A percentile compares a stretch with the other conserved stretches of the same genome.
These are phyloP conservation scores for Globisporangium sylvaticum DNA, from an alignment of 352 stramenopile species.

Conservation along the genomic window DNA sequence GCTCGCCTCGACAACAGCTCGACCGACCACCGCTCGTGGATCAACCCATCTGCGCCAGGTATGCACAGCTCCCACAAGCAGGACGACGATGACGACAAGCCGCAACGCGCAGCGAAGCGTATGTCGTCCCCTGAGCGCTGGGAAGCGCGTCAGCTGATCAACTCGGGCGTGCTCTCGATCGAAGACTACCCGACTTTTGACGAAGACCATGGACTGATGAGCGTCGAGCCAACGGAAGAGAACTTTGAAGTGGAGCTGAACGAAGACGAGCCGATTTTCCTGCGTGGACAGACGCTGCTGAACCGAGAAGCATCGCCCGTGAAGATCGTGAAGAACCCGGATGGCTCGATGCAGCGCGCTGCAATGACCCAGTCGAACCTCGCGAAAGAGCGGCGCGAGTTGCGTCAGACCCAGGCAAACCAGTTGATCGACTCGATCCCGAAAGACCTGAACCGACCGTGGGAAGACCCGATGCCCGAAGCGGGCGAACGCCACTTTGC, in stretches of 20 bases:
- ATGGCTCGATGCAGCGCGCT: conserved; percentile 96
- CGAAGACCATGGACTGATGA: conserved; percentile 88
- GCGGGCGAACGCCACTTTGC: conserved; percentile 97
- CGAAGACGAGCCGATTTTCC: conserved; percentile 96
- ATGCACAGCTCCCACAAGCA: conserved; percentile 61
- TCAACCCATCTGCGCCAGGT: conserved; percentile 81
- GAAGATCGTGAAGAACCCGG: conserved; percentile 99
- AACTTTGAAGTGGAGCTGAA: conserved; percentile 95
- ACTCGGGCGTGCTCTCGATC: conserved; percentile 96
- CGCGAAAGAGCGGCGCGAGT: conserved; percentile 96
- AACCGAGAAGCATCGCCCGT: conserved; percentile 92
- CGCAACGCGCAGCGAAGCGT: conserved; percentile 76
- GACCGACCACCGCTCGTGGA: conserved; percentile 68
- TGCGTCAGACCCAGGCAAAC: conserved; percentile 96
- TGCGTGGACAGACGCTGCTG: conserved; percentile 92
- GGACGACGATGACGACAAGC: conserved; percentile 68
- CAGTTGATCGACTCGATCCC: conserved; percentile 96
- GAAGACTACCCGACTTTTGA: conserved; percentile 98
- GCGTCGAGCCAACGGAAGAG: conserved; percentile 79
- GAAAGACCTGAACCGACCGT: conserved; percentile 98
- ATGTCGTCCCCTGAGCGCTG: conserved; percentile 96
- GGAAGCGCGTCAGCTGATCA: conserved; percentile 97
- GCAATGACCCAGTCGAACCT: conserved; percentile 96
- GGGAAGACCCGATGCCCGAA: conserved; percentile 98
- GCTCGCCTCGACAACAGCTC: conserved; percentile 44